Conservation (phyloP, 345 rosid genomes). For the Erysimum cheiranthoides region DNA sequence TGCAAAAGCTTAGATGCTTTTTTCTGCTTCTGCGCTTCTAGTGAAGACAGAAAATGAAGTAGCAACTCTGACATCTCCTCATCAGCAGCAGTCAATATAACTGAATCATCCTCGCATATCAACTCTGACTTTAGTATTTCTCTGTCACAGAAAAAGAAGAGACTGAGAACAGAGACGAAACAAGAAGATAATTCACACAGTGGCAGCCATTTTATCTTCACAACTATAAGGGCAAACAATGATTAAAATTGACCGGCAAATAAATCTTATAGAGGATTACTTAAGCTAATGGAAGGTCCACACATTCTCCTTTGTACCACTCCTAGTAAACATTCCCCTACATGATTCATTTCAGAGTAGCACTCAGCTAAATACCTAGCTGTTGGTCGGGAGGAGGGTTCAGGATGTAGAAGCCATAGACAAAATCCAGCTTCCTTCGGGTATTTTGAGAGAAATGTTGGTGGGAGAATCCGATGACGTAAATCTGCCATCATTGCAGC, state of each 20-base stretch:
- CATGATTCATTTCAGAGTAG: slow-evolving; percentile 18
- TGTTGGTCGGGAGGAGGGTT: slow-evolving; percentile 70
- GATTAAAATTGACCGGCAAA: background rate
- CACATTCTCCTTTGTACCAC: slow-evolving; percentile 28
- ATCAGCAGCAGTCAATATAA: slow-evolving; percentile 48
- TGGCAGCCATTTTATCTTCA: slow-evolving; percentile 21
- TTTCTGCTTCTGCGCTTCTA: slow-evolving; percentile 68
- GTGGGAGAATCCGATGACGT: slow-evolving; percentile 67
- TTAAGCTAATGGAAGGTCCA: slow-evolving; percentile 2
- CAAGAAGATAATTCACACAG: slow-evolving; percentile 4
- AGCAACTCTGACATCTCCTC: slow-evolving; percentile 67
- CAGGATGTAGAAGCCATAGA: slow-evolving; percentile 89
- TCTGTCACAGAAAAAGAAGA: slow-evolving; percentile 53
- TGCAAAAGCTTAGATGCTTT: slow-evolving; percentile 63
- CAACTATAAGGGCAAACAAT: slow-evolving; percentile 1
- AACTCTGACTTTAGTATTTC: slow-evolving; percentile 83
- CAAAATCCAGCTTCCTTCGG: slow-evolving; percentile 79
- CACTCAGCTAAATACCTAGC: slow-evolving; percentile 57
- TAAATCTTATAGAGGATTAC: slow-evolving; percentile 25
- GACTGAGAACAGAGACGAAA: slow-evolving; percentile 30
- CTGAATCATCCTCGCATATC: slow-evolving; percentile 48
- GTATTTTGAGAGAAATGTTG: slow-evolving; percentile 65
- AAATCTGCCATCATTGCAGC: slow-evolving; percentile 62
- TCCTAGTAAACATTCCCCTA: slow-evolving; percentile 5
- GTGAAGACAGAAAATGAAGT: slow-evolving; percentile 64